Conservation (phyloP, 1,139 yeast genomes). For the Magnusiomyces tetraspermus region DNA sequence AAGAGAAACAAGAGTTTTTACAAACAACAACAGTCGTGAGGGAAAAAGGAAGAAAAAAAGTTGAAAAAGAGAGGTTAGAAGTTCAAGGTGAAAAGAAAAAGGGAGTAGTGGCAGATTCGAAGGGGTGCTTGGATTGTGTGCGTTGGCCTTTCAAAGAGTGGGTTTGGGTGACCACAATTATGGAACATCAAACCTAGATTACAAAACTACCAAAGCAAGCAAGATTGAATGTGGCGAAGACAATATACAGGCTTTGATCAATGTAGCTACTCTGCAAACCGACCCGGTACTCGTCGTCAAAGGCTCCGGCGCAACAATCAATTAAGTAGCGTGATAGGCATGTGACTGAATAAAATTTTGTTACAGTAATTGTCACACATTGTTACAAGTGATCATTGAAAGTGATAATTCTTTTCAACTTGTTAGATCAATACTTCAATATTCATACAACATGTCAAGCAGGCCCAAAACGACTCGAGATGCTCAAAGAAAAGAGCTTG, state of each 20-base stretch:
- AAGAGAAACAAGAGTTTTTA: background rate
- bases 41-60: background rate
- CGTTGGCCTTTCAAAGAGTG: background rate
- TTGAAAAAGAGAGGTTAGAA: background rate
- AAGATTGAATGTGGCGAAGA: no score
- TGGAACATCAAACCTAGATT: no score
- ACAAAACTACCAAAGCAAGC: no score
- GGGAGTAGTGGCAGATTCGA: background rate
- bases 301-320: no score
- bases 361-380: no score
- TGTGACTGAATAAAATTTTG: no score
- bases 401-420: background rate
- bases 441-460: background rate
- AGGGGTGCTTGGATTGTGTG: background rate
- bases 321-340: no score
- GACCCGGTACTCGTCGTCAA: no score
- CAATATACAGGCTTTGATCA: no score
- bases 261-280: no score
- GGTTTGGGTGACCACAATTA: background rate
- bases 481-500: slow-evolving; percentile 24
- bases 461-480: background rate
- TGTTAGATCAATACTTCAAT: background rate
- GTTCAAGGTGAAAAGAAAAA: background rate
- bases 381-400: no score
- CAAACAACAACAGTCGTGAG: background rate